Percentiles rank a stretch among this genome's conserved stretches.
Evolutionary conservation across 139 green algal genomes (phyloP).

Genomic region (Chlamydomonas asymmetrica): DNA sequence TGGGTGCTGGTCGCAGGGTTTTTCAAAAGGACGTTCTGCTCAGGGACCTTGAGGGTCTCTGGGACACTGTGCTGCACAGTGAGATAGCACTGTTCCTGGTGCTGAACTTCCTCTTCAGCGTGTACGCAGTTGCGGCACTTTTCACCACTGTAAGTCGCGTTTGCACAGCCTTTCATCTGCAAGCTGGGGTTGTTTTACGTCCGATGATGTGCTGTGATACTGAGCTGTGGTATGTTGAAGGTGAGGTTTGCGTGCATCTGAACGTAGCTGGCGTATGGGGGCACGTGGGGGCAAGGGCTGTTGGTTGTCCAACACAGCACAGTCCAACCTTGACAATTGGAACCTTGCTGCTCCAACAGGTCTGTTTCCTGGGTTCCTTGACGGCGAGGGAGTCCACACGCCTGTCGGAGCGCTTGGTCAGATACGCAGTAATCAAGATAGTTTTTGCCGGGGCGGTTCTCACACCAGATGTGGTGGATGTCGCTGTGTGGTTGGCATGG

Average conservation of each 20-base stretch:
- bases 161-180: not conserved
- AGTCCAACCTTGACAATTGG: not conserved
- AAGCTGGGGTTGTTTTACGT: not conserved
- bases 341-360: not conserved
- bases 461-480: slow-evolving; percentile 22
- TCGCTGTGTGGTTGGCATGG: slow-evolving; percentile 50
- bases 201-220: not conserved
- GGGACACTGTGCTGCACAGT: too few relatives aligned
- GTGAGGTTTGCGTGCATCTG: not conserved
- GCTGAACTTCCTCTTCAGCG: slow-evolving; percentile 8
- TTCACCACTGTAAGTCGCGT: not conserved
- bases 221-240: not conserved
- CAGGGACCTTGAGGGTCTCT: too few relatives aligned
- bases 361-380: slow-evolving; percentile 48
- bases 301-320: not conserved
- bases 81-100: slow-evolving; percentile 6
- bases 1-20: too few relatives aligned
- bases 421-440: slow-evolving; percentile 50
- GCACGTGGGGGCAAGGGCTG: not conserved
- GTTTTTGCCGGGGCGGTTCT: slow-evolving; percentile 48
- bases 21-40: too few relatives aligned
- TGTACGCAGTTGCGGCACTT: not conserved
- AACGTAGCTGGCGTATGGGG: not conserved
- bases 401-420: slow-evolving; percentile 46
- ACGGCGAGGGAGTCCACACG: slow-evolving; percentile 24